Evolutionary conservation across 2,329 filamentous ascomycete species (phyloP), one percentile per base, ranked within the genome.

Genomic region (Aspergillus spinulosporus): DNA sequence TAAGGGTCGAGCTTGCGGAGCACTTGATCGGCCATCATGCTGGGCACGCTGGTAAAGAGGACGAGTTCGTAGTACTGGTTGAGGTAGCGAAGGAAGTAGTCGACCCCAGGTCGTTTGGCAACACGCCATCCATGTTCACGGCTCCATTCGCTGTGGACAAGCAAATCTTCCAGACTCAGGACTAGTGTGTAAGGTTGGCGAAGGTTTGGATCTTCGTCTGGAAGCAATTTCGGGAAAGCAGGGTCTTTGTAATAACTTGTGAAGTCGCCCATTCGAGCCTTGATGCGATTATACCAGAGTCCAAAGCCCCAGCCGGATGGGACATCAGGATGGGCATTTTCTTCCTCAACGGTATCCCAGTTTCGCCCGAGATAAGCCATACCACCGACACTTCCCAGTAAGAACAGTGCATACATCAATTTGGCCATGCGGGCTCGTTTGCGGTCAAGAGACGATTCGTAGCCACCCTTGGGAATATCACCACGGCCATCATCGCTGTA

Each of bases 11-110:
- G 81, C 76, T 99, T 99, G 68, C 90, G 87, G 63, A 97, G 85
- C 50, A 99, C 83, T 26, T 91, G 90, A 65, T 97, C 92, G 29
- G 87, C 93, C 71, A 90, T 88, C 68, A 86, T 87, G 68, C 87
- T 90, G 0, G 93, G 92, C 46, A 94, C 88, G 39, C 85, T 90
- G 32, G 94, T 99, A 78, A 97, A 99, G 62, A 99, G 85, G 51
- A 97, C 94, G 53, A 99, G 82, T 75, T 99, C 94, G 72, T 97
- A 99, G 82, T 99, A 97, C 74, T 97, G 92, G 76, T 90, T 93
- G 48, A 99, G 83, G 74, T 99, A 99, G 69, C 90, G 90, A 62
- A 99, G 79, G 79, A 99, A 99, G 79, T 99, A 99, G 77, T 99
- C 94, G 59, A 95, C 84, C 45, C 94, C 94, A 36, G 94, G 94